Conservation (phyloP, 2,329 filamentous ascomycete genomes). For the Calonectria leucothoes region DNA sequence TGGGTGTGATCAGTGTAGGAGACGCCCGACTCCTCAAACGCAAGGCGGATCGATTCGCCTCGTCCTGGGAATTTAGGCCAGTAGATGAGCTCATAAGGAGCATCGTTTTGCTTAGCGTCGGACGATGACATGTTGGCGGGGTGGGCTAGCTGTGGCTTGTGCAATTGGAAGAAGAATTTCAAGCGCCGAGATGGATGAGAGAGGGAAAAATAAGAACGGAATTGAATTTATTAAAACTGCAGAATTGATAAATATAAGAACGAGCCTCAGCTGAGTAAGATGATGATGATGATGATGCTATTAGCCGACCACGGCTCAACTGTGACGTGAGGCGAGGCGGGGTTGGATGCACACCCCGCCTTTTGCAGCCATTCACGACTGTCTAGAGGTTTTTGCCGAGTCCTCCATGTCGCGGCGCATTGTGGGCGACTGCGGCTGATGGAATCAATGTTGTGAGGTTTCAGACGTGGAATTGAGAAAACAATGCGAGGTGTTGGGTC, state of each 20-base stretch:
- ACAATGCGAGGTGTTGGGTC: neutral
- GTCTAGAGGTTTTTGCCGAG: neutral
- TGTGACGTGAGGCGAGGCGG: constrained; percentile 9
- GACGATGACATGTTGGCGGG: constrained; percentile 34
- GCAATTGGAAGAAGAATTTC: neutral
- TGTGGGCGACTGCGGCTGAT: neutral
- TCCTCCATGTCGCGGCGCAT: neutral
- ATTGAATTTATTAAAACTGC: neutral
- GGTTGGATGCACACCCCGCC: constrained; percentile 3
- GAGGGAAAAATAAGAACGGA: neutral
- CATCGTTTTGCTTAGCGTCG: constrained; percentile 49
- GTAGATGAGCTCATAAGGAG: constrained; percentile 75
- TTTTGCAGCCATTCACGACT: neutral
- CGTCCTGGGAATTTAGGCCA: constrained; percentile 79
- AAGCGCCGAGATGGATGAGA: neutral
- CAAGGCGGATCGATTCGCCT: constrained; percentile 78
- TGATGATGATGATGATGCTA: neutral
- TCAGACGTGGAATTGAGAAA: neutral
- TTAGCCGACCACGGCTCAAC: neutral
- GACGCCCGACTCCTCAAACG: constrained; percentile 75
- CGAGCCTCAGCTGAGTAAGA: neutral
- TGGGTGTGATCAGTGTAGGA: constrained; percentile 69
- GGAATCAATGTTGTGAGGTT: neutral
- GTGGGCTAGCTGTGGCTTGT: neutral
- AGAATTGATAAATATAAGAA: neutral